Conservation (phyloP, 257 asterid species). For the Primulina tabacum region DNA sequence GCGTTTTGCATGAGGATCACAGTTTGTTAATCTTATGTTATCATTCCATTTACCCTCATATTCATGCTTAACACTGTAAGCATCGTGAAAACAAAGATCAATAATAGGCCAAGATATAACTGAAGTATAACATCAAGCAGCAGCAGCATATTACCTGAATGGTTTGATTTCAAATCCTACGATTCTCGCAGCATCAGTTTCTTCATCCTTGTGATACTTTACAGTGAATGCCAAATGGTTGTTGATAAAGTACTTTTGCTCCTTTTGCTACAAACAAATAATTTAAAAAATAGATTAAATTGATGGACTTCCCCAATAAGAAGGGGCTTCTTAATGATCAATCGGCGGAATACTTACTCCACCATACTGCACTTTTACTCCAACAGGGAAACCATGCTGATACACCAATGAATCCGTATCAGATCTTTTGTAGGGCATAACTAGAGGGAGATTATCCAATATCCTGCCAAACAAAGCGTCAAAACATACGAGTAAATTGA, state of each 20-base stretch:
- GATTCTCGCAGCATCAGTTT: conserved; percentile 69
- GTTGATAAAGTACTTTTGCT: conserved; percentile 64
- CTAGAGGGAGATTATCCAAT: conserved; percentile 89
- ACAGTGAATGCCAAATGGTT: conserved; percentile 72
- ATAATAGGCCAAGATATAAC: conserved; percentile 11
- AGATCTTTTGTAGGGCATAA: conserved; percentile 60
- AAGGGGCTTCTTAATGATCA: conserved; percentile 10
- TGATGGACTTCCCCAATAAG: conserved; percentile 16
- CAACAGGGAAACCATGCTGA: conserved; percentile 80
- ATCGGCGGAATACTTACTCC: conserved; percentile 52
- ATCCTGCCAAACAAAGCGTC: conserved; percentile 50
- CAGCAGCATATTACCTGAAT: conserved; percentile 50
- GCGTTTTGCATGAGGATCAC: conserved; percentile 85
- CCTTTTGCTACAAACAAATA: conserved; percentile 45
- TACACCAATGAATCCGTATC: conserved; percentile 50
- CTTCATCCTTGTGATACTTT: conserved; percentile 75
- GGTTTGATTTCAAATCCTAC: conserved; percentile 88
- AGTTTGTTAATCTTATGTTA: conserved; percentile 57
- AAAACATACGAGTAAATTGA: conserved; percentile 11
- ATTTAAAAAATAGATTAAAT: conserved; percentile 17
- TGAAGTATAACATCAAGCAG: conserved; percentile 14
- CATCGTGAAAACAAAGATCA: conserved; percentile 17
- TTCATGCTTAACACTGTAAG: conserved; percentile 72
- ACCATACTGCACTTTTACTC: conserved; percentile 65
- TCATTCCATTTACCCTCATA: conserved; percentile 72